phyloP scores from a whole-genome alignment of 352 stramenopile genomes.

The Poterioochromonas sp. region DNA sequence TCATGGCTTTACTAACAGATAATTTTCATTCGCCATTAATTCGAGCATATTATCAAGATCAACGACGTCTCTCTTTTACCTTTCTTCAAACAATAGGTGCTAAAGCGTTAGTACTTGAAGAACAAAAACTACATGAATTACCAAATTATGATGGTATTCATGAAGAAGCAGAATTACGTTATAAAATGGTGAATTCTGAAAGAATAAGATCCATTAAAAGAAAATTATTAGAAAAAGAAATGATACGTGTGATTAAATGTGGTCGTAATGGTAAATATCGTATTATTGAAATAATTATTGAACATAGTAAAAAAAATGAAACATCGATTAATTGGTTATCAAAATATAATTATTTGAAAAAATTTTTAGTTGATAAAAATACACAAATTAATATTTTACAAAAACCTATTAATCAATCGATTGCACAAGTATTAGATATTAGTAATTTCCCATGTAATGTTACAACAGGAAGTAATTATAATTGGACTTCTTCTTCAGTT shows the following conservation, averaged over 20 bases:
- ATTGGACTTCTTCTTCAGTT: too few species aligned
- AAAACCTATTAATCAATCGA: too few species aligned
- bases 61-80: background rate
- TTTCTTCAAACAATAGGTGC: background rate
- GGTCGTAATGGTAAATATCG: background rate
- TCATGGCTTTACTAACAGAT: background rate
- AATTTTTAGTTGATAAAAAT: too few species aligned
- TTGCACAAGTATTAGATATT: too few species aligned
- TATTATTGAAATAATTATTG: background rate
- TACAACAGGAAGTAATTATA: too few species aligned
- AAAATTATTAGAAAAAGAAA: background rate
- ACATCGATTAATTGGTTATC: background rate
- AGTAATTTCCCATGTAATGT: too few species aligned
- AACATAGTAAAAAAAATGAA: background rate
- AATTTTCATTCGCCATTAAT: background rate
- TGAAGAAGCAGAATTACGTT: background rate
- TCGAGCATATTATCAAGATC: background rate
- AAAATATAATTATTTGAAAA: background rate
- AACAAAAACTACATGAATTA: background rate
- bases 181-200: background rate
- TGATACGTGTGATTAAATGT: background rate
- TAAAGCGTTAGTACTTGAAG: background rate
- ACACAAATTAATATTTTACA: too few species aligned
- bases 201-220: background rate
- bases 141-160: background rate